A percentile compares a stretch with the other conserved stretches of the same genome.
Evolutionary conservation across 2,329 filamentous ascomycete species (phyloP).

Genomic region (Pseudocercospora pini-densiflorae): DNA sequence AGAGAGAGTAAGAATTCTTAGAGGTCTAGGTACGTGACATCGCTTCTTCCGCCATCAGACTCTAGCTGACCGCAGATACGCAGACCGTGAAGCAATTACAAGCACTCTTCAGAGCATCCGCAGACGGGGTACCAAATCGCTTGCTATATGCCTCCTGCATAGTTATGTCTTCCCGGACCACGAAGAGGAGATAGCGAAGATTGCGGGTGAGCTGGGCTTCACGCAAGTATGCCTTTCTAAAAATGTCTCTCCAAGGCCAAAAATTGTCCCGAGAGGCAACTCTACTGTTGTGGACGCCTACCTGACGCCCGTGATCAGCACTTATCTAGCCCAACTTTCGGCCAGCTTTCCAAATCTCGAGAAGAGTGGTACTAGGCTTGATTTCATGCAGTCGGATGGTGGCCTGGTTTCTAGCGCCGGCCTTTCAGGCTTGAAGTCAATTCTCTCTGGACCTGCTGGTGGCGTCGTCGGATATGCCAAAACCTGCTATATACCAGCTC

Average conservation of each 20-base stretch:
- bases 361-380: constrained; percentile 35
- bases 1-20: no score
- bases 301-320: constrained; percentile 73
- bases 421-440: constrained; percentile 40
- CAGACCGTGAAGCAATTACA: constrained; percentile 57
- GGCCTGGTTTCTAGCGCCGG: constrained; percentile 33
- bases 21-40: no score
- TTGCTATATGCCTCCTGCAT: constrained; percentile 87
- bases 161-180: constrained; percentile 87
- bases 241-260: constrained; percentile 81
- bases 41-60: no score
- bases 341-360: constrained; percentile 35
- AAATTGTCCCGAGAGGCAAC: constrained; percentile 71
- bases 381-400: constrained; percentile 40
- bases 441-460: constrained; percentile 42
- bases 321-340: constrained; percentile 60
- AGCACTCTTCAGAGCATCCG: constrained; percentile 67
- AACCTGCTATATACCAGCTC: constrained; percentile 37
- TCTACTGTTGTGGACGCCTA: constrained; percentile 80
- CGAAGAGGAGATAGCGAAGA: constrained; percentile 72
- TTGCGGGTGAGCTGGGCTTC: constrained; percentile 80
- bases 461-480: constrained; percentile 42
- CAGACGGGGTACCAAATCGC: constrained; percentile 71
- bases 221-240: constrained; percentile 78
- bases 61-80: no score